These are phyloP conservation scores for Cytospora piceicola DNA, from an alignment of 2,329 filamentous ascomycete species.

Conservation along the genomic window DNA sequence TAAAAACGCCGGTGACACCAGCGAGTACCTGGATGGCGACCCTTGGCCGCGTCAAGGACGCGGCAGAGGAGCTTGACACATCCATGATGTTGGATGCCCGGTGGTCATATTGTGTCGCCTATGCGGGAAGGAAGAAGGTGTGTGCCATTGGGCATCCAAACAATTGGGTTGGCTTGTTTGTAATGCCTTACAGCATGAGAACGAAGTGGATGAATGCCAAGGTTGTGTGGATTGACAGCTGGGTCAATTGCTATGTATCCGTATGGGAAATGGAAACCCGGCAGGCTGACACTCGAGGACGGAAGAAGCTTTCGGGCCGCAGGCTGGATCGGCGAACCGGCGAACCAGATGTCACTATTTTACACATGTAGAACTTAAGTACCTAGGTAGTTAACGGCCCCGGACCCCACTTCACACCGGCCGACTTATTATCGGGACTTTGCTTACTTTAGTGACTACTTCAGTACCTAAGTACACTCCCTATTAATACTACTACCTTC, in stretches of 20 bases:
- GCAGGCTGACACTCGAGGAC: neutral
- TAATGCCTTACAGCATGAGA: neutral
- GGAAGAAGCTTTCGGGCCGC: conserved; percentile 4
- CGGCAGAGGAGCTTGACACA: conserved; percentile 46
- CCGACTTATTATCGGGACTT: neutral
- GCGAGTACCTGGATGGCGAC: conserved; percentile 60
- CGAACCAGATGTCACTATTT: neutral
- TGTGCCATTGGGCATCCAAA: conserved; percentile 15
- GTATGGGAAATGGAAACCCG: neutral
- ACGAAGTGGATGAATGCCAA: neutral
- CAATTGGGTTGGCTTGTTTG: neutral
- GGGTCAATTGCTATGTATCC: neutral
- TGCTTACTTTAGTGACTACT: neutral
- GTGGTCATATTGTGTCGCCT: conserved; percentile 28
- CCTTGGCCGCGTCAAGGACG: conserved; percentile 58
- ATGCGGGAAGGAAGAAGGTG: conserved; percentile 1
- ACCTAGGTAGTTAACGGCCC: conserved; percentile 3
- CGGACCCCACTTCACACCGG: neutral
- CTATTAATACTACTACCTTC: too few species aligned
- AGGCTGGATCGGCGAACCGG: neutral
- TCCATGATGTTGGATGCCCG: conserved; percentile 33
- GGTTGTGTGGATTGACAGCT: neutral
- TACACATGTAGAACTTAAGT: too few species aligned
- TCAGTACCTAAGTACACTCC: neutral
- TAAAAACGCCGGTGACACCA: conserved; percentile 58